Evolutionary conservation across 257 asterid genomes (phyloP).

Genomic region (Solanum tarapatanum): DNA sequence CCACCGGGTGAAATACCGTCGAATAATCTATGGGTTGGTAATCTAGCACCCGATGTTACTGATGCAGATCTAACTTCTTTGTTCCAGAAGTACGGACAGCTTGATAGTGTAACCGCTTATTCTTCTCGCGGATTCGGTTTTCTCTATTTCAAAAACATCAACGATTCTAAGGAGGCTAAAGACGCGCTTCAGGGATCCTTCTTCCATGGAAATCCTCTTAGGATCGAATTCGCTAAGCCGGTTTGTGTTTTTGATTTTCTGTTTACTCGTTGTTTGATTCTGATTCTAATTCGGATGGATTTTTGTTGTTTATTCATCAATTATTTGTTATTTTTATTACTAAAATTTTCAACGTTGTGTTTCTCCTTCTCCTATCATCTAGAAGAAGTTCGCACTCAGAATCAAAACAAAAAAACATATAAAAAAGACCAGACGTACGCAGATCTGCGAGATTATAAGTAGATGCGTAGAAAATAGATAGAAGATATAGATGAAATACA

Average conservation of each 20-base stretch:
- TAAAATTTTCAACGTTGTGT: background rate
- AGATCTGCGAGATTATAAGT: background rate
- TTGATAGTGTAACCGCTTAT: conserved; percentile 63
- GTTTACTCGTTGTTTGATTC: background rate
- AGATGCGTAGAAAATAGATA: background rate
- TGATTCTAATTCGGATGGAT: conserved; percentile 3
- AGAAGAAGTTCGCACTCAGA: background rate
- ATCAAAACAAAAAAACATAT: background rate
- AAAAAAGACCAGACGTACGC: background rate
- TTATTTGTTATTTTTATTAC: background rate
- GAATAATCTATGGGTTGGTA: conserved; percentile 83
- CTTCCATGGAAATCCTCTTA: conserved; percentile 50
- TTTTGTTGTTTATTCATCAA: background rate
- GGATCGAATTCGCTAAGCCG: conserved; percentile 92
- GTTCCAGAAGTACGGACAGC: conserved; percentile 45
- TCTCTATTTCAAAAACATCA: conserved; percentile 47
- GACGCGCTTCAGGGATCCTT: conserved; percentile 56
- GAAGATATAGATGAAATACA: background rate
- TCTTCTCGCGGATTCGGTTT: conserved; percentile 74
- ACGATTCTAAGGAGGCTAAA: conserved; percentile 68
- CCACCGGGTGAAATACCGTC: conserved; percentile 54
- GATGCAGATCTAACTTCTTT: conserved; percentile 57
- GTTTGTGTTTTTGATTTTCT: conserved; percentile 44
- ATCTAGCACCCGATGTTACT: conserved; percentile 47
- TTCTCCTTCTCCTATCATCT: background rate